These are phyloP conservation scores for Fusarium verticillioides DNA, from an alignment of 2,329 filamentous ascomycete species.

Conservation along the genomic window DNA sequence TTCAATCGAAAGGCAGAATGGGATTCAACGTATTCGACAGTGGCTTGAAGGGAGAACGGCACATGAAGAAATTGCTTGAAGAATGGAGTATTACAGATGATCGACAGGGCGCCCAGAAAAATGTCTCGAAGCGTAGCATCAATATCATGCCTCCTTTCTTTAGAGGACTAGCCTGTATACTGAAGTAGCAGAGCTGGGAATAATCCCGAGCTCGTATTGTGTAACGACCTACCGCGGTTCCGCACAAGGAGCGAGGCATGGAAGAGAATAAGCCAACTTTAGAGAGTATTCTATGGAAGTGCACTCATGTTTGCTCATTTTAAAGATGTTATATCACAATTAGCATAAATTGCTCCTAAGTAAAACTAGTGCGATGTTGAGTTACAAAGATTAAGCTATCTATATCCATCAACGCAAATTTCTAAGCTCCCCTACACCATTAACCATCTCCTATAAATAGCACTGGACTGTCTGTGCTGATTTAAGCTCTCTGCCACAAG, in stretches of 20 bases:
- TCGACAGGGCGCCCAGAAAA: background rate
- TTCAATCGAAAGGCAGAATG: background rate
- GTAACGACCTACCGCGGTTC: accelerated
- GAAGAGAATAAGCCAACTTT: background rate
- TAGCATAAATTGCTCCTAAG: accelerated
- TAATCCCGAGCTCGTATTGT: background rate
- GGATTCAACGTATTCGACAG: background rate
- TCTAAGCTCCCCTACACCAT: background rate
- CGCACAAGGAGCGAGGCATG: too few species aligned
- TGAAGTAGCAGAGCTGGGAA: too few species aligned
- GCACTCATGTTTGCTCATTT: background rate
- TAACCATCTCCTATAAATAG: background rate
- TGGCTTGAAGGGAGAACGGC: background rate
- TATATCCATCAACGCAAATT: background rate
- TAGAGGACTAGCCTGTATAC: too few species aligned
- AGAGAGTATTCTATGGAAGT: too few species aligned
- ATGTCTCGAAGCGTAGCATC: too few species aligned
- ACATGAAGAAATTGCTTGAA: background rate
- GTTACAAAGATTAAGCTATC: background rate
- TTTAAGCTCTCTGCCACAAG: background rate
- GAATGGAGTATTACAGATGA: background rate
- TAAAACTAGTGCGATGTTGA: background rate
- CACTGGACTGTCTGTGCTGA: background rate
- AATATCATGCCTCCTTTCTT: background rate
- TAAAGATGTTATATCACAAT: background rate